phyloP scores from a whole-genome alignment of 2,329 filamentous ascomycete species.

The Tolypocladium cylindrosporum region DNA sequence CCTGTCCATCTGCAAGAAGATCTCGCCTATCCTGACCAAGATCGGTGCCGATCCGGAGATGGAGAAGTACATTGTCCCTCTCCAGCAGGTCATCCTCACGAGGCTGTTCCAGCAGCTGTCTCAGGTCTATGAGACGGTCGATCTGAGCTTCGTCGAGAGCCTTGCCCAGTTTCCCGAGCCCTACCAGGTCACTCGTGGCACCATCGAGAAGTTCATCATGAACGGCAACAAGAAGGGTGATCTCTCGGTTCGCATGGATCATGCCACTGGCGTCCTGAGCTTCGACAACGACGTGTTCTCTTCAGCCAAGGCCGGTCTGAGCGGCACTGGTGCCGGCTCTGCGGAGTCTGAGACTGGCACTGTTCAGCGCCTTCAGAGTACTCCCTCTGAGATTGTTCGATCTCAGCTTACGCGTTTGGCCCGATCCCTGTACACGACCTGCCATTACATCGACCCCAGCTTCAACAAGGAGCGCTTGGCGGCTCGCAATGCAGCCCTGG shows the following conservation, averaged over 20 bases:
- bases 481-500: slow-evolving; percentile 69
- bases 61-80: slow-evolving; percentile 90
- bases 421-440: slow-evolving; percentile 84
- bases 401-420: slow-evolving; percentile 87
- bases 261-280: slow-evolving; percentile 87
- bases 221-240: slow-evolving; percentile 99
- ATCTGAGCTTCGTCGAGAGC: slow-evolving; percentile 84
- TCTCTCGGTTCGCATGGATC: slow-evolving; percentile 89
- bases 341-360: slow-evolving; percentile 76
- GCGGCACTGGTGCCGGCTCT: slow-evolving; percentile 75
- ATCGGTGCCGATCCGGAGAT: slow-evolving; percentile 92
- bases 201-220: slow-evolving; percentile 99
- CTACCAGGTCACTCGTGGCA: slow-evolving; percentile 82
- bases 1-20: slow-evolving; percentile 97
- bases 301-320: slow-evolving; percentile 82
- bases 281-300: slow-evolving; percentile 99
- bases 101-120: slow-evolving; percentile 98
- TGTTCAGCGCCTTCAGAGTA: slow-evolving; percentile 93
- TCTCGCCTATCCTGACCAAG: slow-evolving; percentile 87
- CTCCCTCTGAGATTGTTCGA: slow-evolving; percentile 92
- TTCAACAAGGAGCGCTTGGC: slow-evolving; percentile 75
- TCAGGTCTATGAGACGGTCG: slow-evolving; percentile 97
- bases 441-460: slow-evolving; percentile 86
- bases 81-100: slow-evolving; percentile 97
- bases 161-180: slow-evolving; percentile 94